Conservation (phyloP, 2,329 filamentous ascomycete genomes). For the Aspergillus spinulosporus region DNA sequence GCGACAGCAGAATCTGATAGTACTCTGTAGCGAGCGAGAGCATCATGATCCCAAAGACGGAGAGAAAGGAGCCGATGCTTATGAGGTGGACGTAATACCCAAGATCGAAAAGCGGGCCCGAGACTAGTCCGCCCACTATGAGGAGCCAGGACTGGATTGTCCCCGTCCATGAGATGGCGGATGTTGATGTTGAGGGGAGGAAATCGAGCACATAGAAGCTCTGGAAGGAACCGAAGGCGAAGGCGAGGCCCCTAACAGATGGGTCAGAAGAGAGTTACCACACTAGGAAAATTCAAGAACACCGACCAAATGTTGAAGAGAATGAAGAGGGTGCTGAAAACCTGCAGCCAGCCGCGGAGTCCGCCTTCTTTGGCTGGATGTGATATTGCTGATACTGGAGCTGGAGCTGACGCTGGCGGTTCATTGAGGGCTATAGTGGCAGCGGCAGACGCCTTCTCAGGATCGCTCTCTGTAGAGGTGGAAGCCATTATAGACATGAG, state of each 20-base stretch:
- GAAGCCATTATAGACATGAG: not conserved
- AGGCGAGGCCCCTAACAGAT: slow-evolving; percentile 41
- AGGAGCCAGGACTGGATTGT: slow-evolving; percentile 52
- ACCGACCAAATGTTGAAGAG: slow-evolving; percentile 28
- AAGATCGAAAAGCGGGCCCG: slow-evolving; percentile 52
- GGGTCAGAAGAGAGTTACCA: too few relatives aligned
- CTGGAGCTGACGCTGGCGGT: not conserved
- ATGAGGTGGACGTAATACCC: slow-evolving; percentile 47
- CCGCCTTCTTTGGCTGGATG: slow-evolving; percentile 27
- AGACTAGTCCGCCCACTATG: slow-evolving; percentile 47
- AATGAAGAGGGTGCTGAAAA: slow-evolving; percentile 24
- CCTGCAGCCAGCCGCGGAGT: slow-evolving; percentile 24
- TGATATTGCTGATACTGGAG: not conserved
- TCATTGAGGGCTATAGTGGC: not conserved
- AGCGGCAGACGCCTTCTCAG: not conserved
- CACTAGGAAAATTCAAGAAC: too few relatives aligned
- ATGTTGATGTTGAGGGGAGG: slow-evolving; percentile 38
- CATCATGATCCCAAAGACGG: slow-evolving; percentile 47
- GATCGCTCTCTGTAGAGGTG: not conserved
- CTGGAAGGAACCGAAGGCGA: slow-evolving; percentile 52
- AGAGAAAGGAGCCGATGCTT: slow-evolving; percentile 39
- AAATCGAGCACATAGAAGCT: slow-evolving; percentile 48
- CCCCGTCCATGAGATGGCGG: slow-evolving; percentile 51
- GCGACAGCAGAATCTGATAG: slow-evolving; percentile 51
- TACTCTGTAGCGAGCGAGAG: slow-evolving; percentile 44